phyloP scores from a whole-genome alignment of 106 monocot species.

The Dendrobium officinale region DNA sequence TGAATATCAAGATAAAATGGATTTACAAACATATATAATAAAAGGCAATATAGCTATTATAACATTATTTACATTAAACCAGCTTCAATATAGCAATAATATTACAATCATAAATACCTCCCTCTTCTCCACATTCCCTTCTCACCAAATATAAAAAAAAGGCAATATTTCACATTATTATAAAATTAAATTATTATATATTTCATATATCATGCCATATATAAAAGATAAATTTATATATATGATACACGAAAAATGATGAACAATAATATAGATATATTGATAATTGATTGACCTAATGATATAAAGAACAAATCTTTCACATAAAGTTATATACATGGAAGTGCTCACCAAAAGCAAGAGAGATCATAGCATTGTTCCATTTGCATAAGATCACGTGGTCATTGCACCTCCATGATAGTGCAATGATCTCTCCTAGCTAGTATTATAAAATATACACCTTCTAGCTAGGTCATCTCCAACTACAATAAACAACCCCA shows the following conservation, averaged over 20 bases:
- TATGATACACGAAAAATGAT: not conserved
- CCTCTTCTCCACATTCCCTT: constrained; percentile 5
- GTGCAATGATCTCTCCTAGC: constrained; percentile 43
- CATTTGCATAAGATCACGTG: not conserved
- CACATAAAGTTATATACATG: not conserved
- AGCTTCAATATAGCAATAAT: not conserved
- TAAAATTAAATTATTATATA: no score
- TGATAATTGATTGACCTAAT: no score
- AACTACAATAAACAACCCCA: not conserved
- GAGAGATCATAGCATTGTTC: not conserved
- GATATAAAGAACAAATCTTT: no score
- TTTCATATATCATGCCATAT: not conserved
- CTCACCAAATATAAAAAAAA: no score
- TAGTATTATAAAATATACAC: constrained; percentile 13
- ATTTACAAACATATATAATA: no score
- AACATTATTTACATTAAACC: not conserved
- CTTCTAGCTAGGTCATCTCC: not conserved
- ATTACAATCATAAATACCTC: not conserved
- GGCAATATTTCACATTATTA: not conserved
- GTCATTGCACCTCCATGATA: constrained; percentile 32
- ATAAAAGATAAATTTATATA: not conserved
- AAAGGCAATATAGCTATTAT: not conserved
- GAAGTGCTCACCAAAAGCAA: constrained; percentile 5
- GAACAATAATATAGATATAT: not conserved
- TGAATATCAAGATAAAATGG: no score